phyloP scores from a whole-genome alignment of 345 rosid genomes.

The Populus deltoides region DNA sequence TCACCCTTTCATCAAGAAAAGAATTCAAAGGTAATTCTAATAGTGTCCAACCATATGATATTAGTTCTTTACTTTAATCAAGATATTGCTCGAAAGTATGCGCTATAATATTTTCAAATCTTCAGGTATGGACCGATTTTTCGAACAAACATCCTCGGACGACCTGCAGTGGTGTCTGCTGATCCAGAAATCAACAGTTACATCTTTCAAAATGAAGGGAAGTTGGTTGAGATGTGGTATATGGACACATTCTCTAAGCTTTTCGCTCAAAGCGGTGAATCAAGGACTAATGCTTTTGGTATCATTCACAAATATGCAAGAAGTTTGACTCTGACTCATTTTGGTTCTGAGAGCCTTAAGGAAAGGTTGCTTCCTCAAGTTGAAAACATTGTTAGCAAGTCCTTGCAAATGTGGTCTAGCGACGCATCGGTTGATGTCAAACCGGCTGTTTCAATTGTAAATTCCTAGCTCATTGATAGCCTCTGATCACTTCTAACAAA shows the following conservation, averaged over 20 bases:
- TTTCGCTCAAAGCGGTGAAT: slow-evolving; percentile 11
- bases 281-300: not conserved
- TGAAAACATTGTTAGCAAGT: slow-evolving; percentile 13
- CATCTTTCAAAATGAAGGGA: slow-evolving; percentile 18
- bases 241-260: slow-evolving; percentile 21
- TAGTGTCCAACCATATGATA: not conserved
- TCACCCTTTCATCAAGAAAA: slow-evolving; percentile 4
- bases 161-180: slow-evolving; percentile 14
- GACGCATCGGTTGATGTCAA: slow-evolving; percentile 3
- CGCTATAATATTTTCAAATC: not conserved
- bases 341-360: slow-evolving; percentile 22
- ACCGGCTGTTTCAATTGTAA: not conserved
- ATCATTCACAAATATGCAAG: slow-evolving; percentile 11
- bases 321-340: not conserved
- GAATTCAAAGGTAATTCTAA: not conserved
- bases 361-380: slow-evolving; percentile 14
- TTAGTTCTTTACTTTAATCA: not conserved
- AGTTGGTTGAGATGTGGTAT: slow-evolving; percentile 17
- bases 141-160: slow-evolving; percentile 18
- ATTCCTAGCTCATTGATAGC: not conserved
- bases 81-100: no score
- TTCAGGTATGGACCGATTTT: slow-evolving; percentile 23
- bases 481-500: not conserved
- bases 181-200: slow-evolving; percentile 21
- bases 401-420: slow-evolving; percentile 16